Conservation (phyloP, 768 basidiomycete species). For the Clathrus columnatus region DNA sequence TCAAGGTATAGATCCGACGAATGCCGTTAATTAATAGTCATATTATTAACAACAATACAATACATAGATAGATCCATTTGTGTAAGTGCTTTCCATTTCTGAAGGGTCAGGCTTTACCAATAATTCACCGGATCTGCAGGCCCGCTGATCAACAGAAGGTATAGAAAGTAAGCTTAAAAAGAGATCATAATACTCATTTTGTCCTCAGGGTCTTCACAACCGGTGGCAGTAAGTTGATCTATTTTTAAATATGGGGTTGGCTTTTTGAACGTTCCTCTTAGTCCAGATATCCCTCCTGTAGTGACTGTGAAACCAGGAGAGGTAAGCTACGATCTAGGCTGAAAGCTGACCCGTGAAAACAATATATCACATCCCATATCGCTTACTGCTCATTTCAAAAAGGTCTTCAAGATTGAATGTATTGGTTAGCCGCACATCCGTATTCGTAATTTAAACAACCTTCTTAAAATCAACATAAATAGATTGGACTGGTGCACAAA, state of each 20-base stretch:
- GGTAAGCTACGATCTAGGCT: conserved; percentile 20
- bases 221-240: conserved; percentile 56
- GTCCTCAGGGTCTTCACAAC: conserved; percentile 50
- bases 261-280: conserved; percentile 15
- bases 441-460: neutral
- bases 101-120: neutral
- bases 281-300: conserved; percentile 56
- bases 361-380: too few species aligned
- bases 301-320: conserved; percentile 56
- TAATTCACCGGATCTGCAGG: conserved; percentile 21
- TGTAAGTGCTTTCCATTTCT: conserved; percentile 31
- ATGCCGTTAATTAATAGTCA: neutral
- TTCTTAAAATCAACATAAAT: neutral
- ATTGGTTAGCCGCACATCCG: conserved; percentile 38
- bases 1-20: conserved; percentile 34
- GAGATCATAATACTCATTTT: neutral
- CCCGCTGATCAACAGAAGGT: conserved; percentile 52
- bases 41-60: neutral
- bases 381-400: too few species aligned
- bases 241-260: neutral
- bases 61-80: conserved; percentile 58
- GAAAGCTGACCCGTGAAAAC: neutral
- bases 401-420: conserved; percentile 67
- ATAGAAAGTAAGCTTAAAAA: neutral
- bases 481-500: conserved; percentile 78